A percentile compares a stretch with the other conserved stretches of the same genome.
Evolutionary conservation across 495 filamentous ascomycete genomes (phyloP).

Genomic region (Lophium mytilinum): DNA sequence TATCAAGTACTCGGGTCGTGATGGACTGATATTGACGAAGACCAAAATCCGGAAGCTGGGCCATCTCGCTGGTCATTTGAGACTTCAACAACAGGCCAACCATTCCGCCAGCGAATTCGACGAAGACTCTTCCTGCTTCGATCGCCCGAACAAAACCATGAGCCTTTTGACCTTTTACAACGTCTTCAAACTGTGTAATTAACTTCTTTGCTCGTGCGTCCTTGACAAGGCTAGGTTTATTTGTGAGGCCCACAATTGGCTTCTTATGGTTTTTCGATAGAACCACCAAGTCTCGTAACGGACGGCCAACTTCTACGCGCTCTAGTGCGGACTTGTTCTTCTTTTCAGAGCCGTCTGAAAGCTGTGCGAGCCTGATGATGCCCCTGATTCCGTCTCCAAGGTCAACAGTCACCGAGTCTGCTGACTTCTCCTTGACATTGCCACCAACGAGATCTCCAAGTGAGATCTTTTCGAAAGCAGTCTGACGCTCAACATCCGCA

Average conservation of each 20-base stretch:
- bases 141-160: slow-evolving; percentile 82
- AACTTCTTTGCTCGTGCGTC: slow-evolving; percentile 59
- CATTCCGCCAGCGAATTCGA: slow-evolving; percentile 71
- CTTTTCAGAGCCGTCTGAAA: slow-evolving; percentile 68
- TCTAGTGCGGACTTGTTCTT: slow-evolving; percentile 69
- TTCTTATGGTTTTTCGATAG: slow-evolving; percentile 69
- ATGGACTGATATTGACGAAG: slow-evolving; percentile 64
- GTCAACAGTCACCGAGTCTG: slow-evolving; percentile 69
- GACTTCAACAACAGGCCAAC: slow-evolving; percentile 71
- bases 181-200: slow-evolving; percentile 56
- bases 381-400: slow-evolving; percentile 67
- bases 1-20: slow-evolving; percentile 55
- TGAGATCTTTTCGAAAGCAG: slow-evolving; percentile 61
- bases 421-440: slow-evolving; percentile 75
- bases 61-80: slow-evolving; percentile 58
- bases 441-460: slow-evolving; percentile 65
- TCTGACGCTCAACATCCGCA: slow-evolving; percentile 66
- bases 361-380: slow-evolving; percentile 62
- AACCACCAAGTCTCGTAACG: slow-evolving; percentile 71
- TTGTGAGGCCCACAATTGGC: slow-evolving; percentile 62
- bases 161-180: slow-evolving; percentile 57
- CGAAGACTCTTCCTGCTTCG: slow-evolving; percentile 66
- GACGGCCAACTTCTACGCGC: slow-evolving; percentile 73
- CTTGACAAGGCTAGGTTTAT: slow-evolving; percentile 73
- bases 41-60: slow-evolving; percentile 64